Evolutionary conservation across 768 basidiomycete genomes (phyloP).

Genomic region (Asterophora lycoperdoides): DNA sequence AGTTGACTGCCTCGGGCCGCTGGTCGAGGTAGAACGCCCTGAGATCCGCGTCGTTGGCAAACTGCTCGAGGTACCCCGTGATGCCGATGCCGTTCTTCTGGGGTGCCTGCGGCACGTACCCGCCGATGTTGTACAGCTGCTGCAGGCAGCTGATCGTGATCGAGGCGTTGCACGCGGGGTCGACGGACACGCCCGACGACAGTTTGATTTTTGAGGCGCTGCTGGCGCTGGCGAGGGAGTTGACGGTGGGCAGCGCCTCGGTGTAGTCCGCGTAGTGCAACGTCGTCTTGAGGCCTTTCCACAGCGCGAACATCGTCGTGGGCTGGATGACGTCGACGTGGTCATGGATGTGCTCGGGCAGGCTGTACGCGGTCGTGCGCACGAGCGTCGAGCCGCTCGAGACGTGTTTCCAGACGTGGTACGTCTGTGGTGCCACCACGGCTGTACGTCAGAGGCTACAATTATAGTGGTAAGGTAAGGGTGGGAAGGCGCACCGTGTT

Average conservation of each 20-base stretch:
- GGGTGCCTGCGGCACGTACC: constrained; percentile 39
- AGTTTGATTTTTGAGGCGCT: too few relatives aligned
- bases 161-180: constrained; percentile 43
- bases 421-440: constrained; percentile 42
- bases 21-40: constrained; percentile 47
- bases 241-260: too few relatives aligned
- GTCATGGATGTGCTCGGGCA: constrained; percentile 51
- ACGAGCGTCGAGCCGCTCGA: constrained; percentile 50
- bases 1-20: constrained; percentile 42
- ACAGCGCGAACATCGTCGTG: constrained; percentile 71
- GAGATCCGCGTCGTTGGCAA: constrained; percentile 50
- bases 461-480: too few relatives aligned
- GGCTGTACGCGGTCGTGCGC: constrained; percentile 61
- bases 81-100: constrained; percentile 48
- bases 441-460: too few relatives aligned
- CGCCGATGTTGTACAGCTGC: constrained; percentile 51
- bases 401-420: constrained; percentile 53
- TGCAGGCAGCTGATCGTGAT: constrained; percentile 52
- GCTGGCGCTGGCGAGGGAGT: too few relatives aligned
- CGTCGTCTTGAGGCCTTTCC: too few relatives aligned
- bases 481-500: constrained; percentile 39
- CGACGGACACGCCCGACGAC: constrained; percentile 37
- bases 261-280: too few relatives aligned
- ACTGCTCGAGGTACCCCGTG: constrained; percentile 51
- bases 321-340: constrained; percentile 68